Evolutionary conservation across 192 early-diverging fungal genomes (phyloP).

Genomic region (Dissophora ornata): DNA sequence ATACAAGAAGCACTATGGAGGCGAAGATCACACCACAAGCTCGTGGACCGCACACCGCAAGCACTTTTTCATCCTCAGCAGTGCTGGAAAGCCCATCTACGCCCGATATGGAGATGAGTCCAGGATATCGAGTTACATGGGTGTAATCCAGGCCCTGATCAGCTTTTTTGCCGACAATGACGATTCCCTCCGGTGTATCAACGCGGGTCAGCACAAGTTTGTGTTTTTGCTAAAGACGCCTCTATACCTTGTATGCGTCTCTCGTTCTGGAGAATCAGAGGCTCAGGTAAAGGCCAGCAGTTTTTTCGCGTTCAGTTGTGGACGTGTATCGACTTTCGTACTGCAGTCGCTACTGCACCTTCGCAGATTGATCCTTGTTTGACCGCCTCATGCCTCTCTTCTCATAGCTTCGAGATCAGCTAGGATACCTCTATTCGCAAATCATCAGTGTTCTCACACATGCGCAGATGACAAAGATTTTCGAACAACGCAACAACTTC

Average conservation of each 20-base stretch:
- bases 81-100: slow-evolving; percentile 96
- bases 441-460: slow-evolving; percentile 86
- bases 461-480: slow-evolving; percentile 85
- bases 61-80: slow-evolving; percentile 94
- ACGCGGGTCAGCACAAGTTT: slow-evolving; percentile 78
- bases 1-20: slow-evolving; percentile 38
- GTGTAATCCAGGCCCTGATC: slow-evolving; percentile 89
- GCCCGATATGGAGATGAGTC: slow-evolving; percentile 93
- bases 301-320: no score
- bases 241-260: slow-evolving; percentile 86
- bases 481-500: slow-evolving; percentile 87
- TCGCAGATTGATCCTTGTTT: no score
- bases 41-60: slow-evolving; percentile 73
- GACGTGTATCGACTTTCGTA: no score
- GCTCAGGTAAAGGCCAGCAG: slow-evolving; percentile 57
- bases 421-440: slow-evolving; percentile 82
- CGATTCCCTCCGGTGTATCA: slow-evolving; percentile 75
- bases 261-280: slow-evolving; percentile 83
- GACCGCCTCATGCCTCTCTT: neutral
- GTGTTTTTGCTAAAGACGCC: slow-evolving; percentile 87
- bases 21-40: slow-evolving; percentile 49
- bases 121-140: slow-evolving; percentile 87
- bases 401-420: slow-evolving; percentile 78
- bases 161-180: slow-evolving; percentile 86
- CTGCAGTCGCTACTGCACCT: no score